phyloP scores from a whole-genome alignment of 176 grass and related monocot species.

The Bonia amplexicaulis region DNA sequence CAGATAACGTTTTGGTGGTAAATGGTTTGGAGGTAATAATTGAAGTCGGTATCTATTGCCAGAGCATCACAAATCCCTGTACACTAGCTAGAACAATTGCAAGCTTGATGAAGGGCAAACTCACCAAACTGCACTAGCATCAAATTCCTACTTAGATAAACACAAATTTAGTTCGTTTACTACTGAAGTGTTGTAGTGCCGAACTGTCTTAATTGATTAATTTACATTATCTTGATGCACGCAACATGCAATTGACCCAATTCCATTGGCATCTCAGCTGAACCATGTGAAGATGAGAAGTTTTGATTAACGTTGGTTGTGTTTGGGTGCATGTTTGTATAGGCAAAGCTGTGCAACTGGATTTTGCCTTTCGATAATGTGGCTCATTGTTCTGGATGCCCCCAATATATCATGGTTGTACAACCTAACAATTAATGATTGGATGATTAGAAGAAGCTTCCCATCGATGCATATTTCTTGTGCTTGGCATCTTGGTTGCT shows the following conservation, averaged over 20 bases:
- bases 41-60: neutral
- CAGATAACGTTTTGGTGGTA: neutral
- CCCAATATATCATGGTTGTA: neutral
- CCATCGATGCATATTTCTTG: neutral
- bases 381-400: neutral
- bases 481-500: neutral
- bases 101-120: no score
- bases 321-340: neutral
- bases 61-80: neutral
- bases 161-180: no score
- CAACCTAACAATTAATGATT: neutral
- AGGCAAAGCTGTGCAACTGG: neutral
- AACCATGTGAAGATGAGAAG: neutral
- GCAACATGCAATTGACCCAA: neutral
- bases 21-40: neutral
- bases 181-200: no score
- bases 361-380: neutral
- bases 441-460: neutral
- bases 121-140: no score
- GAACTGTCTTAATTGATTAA: no score
- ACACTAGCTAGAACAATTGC: no score
- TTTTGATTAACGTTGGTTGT: neutral
- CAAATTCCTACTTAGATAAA: no score
- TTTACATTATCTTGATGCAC: no score
- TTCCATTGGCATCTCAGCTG: neutral